A percentile compares a stretch with the other conserved stretches of the same genome.
These are phyloP conservation scores for Pseudopediastrum boryanum DNA, from an alignment of 139 green algal species.

Conservation along the genomic window DNA sequence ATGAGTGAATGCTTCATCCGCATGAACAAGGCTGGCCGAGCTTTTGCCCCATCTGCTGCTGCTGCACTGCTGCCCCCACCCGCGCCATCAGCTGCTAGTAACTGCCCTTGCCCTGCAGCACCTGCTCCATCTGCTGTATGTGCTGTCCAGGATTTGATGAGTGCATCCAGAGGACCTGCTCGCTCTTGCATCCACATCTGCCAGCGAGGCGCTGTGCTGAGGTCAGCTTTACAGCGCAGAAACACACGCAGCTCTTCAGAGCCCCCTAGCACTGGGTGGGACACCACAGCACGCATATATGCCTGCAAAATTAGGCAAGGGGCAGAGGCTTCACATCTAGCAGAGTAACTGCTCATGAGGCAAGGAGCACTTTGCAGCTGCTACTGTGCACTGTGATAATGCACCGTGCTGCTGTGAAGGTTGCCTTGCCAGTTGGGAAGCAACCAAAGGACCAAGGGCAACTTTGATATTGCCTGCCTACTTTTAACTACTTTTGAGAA, in stretches of 20 bases:
- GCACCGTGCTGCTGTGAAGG: no score
- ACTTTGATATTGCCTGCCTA: no score
- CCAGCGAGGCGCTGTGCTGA: background rate
- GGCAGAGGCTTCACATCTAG: no score
- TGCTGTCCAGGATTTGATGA: background rate
- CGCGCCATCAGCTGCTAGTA: background rate
- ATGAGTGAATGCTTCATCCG: constrained; percentile 26
- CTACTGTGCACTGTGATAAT: no score
- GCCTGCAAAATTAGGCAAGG: constrained; percentile 37
- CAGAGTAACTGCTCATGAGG: no score
- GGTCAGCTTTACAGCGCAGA: constrained; percentile 50
- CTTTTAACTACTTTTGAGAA: no score
- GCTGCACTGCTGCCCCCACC: constrained; percentile 20
- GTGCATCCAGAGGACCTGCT: background rate
- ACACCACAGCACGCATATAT: constrained; percentile 50
- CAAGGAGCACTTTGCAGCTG: no score
- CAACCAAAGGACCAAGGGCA: no score
- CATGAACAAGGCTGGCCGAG: constrained; percentile 20
- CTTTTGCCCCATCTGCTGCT: constrained; percentile 24
- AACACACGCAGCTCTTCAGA: constrained; percentile 55
- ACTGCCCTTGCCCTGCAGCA: background rate
- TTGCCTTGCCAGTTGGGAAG: no score
- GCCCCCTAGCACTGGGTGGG: constrained; percentile 52
- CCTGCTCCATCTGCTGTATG: background rate
- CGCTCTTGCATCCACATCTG: background rate